phyloP scores from a whole-genome alignment of 306 rosid genomes.

The Cyamopsis tetragonoloba region DNA sequence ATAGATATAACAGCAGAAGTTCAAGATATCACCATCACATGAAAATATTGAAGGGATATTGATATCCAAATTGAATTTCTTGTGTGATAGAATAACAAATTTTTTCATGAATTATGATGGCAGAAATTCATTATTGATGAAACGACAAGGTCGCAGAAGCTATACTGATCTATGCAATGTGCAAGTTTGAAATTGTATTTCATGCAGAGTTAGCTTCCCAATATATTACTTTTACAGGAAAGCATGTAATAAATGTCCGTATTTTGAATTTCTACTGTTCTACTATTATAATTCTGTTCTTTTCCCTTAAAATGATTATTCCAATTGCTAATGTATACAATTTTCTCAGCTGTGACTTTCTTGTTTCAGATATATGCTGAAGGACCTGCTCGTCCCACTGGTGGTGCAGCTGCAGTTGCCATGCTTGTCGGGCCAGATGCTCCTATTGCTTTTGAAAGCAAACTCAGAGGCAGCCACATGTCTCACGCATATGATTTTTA shows the following conservation, averaged over 20 bases:
- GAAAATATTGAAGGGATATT: neutral
- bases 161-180: neutral
- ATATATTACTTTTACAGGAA: neutral
- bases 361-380: conserved; percentile 75
- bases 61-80: neutral
- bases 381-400: conserved; percentile 94
- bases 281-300: neutral
- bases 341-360: neutral
- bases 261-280: neutral
- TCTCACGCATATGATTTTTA: conserved; percentile 81
- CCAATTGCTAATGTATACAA: neutral
- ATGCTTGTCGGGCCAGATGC: conserved; percentile 81
- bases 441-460: conserved; percentile 81
- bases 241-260: neutral
- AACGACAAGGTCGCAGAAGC: neutral
- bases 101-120: neutral
- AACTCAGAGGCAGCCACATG: conserved; percentile 77
- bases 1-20: neutral
- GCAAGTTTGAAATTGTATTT: neutral
- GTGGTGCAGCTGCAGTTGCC: conserved; percentile 94
- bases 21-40: neutral
- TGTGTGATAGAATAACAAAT: neutral
- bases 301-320: neutral
- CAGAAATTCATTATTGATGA: neutral
- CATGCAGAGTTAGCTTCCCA: neutral